phyloP scores from a whole-genome alignment of 208 protist genomes.

The Crithidia acanthocephali region DNA sequence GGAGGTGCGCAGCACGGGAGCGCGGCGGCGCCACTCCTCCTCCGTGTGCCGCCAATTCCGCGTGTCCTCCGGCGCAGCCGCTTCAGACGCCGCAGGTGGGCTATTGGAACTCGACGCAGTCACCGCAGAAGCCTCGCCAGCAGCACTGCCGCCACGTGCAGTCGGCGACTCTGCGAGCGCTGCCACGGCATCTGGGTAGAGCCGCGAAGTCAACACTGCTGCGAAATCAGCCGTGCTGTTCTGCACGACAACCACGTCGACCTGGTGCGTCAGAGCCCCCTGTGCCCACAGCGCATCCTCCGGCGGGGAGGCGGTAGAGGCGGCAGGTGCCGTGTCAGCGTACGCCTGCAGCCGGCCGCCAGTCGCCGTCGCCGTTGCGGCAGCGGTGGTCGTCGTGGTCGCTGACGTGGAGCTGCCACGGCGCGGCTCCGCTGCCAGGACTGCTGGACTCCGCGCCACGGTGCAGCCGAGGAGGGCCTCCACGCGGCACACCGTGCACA shows the following conservation, averaged over 20 bases:
- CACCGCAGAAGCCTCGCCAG: not conserved
- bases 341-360: too few species aligned
- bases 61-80: slow-evolving; percentile 7
- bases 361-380: too few species aligned
- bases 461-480: slow-evolving; percentile 10
- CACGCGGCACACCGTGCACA: slow-evolving; percentile 10
- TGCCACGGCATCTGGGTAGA: slow-evolving; percentile 1
- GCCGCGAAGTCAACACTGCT: slow-evolving; percentile 8
- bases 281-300: not conserved
- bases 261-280: not conserved
- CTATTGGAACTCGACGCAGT: not conserved
- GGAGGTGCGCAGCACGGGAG: not conserved
- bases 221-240: not conserved
- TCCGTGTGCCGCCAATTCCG: slow-evolving; percentile 22
- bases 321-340: not conserved
- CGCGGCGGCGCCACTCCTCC: slow-evolving; percentile 19
- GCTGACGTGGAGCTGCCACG: not conserved
- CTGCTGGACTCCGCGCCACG: not conserved
- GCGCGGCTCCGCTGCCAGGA: not conserved
- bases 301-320: not conserved
- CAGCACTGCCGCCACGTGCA: not conserved
- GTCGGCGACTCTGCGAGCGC: not conserved
- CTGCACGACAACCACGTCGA: slow-evolving; percentile 19
- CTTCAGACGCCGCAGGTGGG: not conserved
- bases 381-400: not conserved